These are phyloP conservation scores for Viola pubescens DNA, from an alignment of 441 rosid species.

Conservation along the genomic window DNA sequence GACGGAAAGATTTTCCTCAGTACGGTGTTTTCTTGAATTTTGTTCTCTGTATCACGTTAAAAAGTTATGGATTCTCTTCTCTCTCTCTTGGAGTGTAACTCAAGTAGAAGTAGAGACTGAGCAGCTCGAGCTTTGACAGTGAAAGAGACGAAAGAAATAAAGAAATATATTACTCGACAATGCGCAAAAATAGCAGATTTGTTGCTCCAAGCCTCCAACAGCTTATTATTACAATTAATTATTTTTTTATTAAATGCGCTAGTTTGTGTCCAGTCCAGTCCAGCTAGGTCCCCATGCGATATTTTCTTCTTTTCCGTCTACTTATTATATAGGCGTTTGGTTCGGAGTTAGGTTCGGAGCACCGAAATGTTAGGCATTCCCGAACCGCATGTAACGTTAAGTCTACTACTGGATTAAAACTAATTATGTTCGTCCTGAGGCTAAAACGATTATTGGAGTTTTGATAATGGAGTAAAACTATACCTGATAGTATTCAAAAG, in stretches of 20 bases:
- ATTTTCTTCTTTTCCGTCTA: not conserved
- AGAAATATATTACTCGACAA: slow-evolving; percentile 3
- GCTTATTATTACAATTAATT: too few relatives aligned
- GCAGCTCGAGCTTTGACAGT: slow-evolving; percentile 25
- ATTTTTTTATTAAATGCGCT: too few relatives aligned
- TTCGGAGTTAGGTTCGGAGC: slow-evolving; percentile 14
- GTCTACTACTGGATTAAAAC: too few relatives aligned
- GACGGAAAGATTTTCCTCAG: not conserved
- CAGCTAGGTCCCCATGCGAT: slow-evolving; percentile 3
- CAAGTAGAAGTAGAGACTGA: slow-evolving; percentile 24
- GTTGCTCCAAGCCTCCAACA: too few relatives aligned
- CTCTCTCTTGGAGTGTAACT: slow-evolving; percentile 19
- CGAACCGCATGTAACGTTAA: not conserved
- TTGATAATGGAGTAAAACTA: too few relatives aligned
- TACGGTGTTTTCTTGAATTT: not conserved
- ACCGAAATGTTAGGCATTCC: slow-evolving; percentile 1
- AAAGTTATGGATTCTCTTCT: too few relatives aligned
- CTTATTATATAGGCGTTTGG: not conserved
- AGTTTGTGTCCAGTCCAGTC: not conserved
- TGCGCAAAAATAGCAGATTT: not conserved
- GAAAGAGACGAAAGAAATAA: slow-evolving; percentile 1
- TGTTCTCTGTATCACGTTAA: too few relatives aligned
- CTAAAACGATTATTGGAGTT: too few relatives aligned
- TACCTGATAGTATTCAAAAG: too few relatives aligned
- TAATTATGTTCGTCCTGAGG: too few relatives aligned